Percentiles rank a stretch among this genome's conserved stretches.
phyloP scores from a whole-genome alignment of 352 stramenopile species.

The Elongisporangium anandrum region DNA sequence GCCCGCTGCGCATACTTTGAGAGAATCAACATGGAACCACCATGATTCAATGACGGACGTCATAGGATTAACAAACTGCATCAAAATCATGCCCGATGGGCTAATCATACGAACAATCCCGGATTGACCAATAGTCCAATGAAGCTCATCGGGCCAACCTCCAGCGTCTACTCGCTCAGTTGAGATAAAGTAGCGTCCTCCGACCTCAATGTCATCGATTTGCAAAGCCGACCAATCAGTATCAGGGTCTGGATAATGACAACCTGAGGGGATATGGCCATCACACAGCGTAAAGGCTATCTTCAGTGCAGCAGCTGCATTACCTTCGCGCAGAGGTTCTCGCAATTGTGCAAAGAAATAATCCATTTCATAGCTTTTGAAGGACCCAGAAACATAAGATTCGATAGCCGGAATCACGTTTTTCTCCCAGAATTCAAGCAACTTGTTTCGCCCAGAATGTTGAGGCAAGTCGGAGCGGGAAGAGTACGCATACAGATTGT shows the following conservation, averaged over 20 bases:
- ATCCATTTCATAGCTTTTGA: constrained; percentile 87
- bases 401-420: constrained; percentile 83
- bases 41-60: constrained; percentile 51
- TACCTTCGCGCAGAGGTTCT: constrained; percentile 71
- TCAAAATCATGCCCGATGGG: constrained; percentile 49
- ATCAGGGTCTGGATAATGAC: constrained; percentile 72
- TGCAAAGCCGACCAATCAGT: constrained; percentile 75
- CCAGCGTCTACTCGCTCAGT: constrained; percentile 23
- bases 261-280: constrained; percentile 71
- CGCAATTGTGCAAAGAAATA: constrained; percentile 83
- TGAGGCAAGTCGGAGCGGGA: constrained; percentile 54
- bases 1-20: constrained; percentile 17
- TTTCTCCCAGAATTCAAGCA: constrained; percentile 83
- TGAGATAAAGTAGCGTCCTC: constrained; percentile 46
- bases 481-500: constrained; percentile 70
- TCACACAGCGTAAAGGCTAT: constrained; percentile 80
- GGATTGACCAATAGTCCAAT: constrained; percentile 60
- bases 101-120: constrained; percentile 45
- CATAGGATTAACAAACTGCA: constrained; percentile 55
- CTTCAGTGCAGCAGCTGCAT: constrained; percentile 66
- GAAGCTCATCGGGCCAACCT: constrained; percentile 47
- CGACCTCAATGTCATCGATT: constrained; percentile 73
- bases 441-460: constrained; percentile 71
- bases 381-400: constrained; percentile 73
- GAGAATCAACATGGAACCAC: constrained; percentile 65